Percentiles rank a stretch among this genome's conserved stretches.
Conservation (phyloP, 2,329 filamentous ascomycete genomes). For the Kalmusia sp. region DNA sequence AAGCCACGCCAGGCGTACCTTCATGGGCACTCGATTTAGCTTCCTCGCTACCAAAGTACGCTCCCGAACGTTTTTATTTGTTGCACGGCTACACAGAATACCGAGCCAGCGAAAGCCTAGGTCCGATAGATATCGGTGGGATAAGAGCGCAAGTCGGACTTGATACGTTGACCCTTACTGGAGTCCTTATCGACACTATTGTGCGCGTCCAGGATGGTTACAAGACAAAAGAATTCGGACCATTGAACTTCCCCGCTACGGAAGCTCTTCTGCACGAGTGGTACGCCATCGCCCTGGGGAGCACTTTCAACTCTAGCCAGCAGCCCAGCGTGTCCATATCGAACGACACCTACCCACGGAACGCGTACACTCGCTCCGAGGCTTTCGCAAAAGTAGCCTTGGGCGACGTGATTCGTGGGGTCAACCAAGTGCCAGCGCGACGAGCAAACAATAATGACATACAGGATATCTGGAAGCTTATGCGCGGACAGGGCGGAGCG, state of each 20-base stretch:
- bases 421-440: background rate
- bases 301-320: background rate
- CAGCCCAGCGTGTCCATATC: background rate
- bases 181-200: background rate
- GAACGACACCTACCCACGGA: background rate
- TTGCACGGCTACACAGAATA: background rate
- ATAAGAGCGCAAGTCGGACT: background rate
- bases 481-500: background rate
- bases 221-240: background rate
- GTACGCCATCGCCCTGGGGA: background rate
- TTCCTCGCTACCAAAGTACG: background rate
- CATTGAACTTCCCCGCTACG: background rate
- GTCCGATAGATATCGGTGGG: background rate
- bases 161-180: background rate
- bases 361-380: background rate
- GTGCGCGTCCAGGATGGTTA: background rate
- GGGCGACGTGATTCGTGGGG: background rate
- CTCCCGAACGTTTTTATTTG: background rate
- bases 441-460: background rate
- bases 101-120: background rate
- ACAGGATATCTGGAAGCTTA: slow-evolving; percentile 1
- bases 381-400: background rate
- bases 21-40: background rate
- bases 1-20: background rate
- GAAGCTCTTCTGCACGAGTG: background rate